phyloP scores from a whole-genome alignment of 2,329 filamentous ascomycete species.

The Colletotrichum destructivum region DNA sequence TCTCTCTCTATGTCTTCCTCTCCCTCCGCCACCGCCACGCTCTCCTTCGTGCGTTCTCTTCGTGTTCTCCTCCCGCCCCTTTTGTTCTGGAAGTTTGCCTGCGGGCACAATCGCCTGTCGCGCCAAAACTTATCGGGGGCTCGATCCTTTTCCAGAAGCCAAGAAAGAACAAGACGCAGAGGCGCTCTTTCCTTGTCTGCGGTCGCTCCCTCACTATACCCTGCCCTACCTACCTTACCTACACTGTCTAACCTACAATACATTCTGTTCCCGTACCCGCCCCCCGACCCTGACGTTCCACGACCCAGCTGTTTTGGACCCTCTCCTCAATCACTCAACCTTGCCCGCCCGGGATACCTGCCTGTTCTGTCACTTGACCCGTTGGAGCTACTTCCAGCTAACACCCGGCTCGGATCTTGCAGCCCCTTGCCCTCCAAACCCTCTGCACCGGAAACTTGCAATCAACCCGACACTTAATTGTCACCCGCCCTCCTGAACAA shows the following conservation, averaged over 20 bases:
- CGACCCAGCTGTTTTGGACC: slow-evolving; percentile 30
- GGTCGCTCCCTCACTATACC: slow-evolving; percentile 1
- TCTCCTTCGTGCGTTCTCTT: slow-evolving; percentile 3
- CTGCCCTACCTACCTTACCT: not conserved
- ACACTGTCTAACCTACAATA: not conserved
- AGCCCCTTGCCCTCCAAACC: not conserved
- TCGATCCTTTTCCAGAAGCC: slow-evolving; percentile 30
- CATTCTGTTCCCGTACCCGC: not conserved
- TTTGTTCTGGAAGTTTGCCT: slow-evolving; percentile 31
- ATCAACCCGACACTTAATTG: not conserved
- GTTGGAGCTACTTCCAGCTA: slow-evolving; percentile 40
- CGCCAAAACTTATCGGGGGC: slow-evolving; percentile 11
- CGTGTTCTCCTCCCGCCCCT: slow-evolving; percentile 8
- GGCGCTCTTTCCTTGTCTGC: not conserved
- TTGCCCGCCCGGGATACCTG: slow-evolving; percentile 35
- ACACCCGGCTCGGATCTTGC: slow-evolving; percentile 18
- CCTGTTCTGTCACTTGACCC: slow-evolving; percentile 39
- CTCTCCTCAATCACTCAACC: slow-evolving; percentile 33
- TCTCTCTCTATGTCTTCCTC: not conserved
- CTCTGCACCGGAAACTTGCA: slow-evolving; percentile 25
- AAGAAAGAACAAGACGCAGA: slow-evolving; percentile 7
- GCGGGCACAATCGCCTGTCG: slow-evolving; percentile 20
- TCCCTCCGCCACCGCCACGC: not conserved
- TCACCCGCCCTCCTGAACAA: not conserved
- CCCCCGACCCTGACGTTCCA: slow-evolving; percentile 1